Evolutionary conservation across 306 rosid species (phyloP).

Genomic region (Gastrolobium bilobum): DNA sequence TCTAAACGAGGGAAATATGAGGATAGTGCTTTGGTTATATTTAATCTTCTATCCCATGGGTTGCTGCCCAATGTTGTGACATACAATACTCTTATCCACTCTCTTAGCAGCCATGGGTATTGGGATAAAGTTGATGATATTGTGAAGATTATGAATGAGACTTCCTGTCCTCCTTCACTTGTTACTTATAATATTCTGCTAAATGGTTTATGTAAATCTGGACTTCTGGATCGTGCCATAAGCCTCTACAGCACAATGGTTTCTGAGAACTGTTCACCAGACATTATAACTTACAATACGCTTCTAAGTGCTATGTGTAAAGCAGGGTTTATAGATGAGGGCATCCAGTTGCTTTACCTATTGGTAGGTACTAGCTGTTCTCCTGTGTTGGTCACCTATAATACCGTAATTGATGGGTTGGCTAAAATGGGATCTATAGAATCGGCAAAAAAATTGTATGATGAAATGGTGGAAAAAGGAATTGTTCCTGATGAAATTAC

Average conservation of each 20-base stretch:
- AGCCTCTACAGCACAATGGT: conserved; percentile 70
- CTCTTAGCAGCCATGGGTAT: conserved; percentile 68
- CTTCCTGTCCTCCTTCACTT: conserved; percentile 64
- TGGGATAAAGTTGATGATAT: conserved; percentile 81
- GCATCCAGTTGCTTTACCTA: conserved; percentile 61
- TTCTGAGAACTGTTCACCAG: conserved; percentile 69
- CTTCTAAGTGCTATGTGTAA: conserved; percentile 79
- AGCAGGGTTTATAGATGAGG: conserved; percentile 83
- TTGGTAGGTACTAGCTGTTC: conserved; percentile 66
- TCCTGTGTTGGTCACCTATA: conserved; percentile 80
- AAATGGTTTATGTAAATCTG: conserved; percentile 78
- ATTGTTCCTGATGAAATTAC: conserved; percentile 82
- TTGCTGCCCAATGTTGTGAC: conserved; percentile 74
- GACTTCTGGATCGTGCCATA: conserved; percentile 75
- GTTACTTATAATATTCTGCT: conserved; percentile 86
- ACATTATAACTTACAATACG: conserved; percentile 84
- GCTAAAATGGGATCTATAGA: conserved; percentile 67
- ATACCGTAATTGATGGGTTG: conserved; percentile 76
- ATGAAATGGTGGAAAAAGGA: conserved; percentile 68
- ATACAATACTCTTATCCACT: conserved; percentile 82
- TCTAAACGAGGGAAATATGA: conserved; percentile 72
- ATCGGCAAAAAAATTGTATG: conserved; percentile 66
- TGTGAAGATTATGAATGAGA: conserved; percentile 72
- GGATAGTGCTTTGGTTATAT: conserved; percentile 66
- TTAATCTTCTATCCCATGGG: conserved; percentile 65